Base-by-base conservation (phyloP, 768 basidiomycete species). In the Kwoniella heveanensis region DNA sequence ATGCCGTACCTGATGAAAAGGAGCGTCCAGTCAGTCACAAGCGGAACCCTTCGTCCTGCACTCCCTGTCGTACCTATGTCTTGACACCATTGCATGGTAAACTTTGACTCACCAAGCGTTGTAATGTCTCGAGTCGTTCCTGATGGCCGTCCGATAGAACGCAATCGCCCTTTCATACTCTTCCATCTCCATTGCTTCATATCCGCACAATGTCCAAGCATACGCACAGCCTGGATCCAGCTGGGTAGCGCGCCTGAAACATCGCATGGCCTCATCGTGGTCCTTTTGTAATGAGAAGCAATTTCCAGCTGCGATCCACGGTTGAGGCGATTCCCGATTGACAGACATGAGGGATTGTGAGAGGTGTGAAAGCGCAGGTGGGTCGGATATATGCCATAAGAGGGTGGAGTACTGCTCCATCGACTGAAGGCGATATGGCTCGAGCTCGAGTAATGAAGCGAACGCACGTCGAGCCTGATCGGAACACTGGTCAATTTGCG, bases 241-340 rank as follows among this genome's bases (percentile, higher is more conserved):
- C 79, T 94, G 89, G 22, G 87, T 86, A 47, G 96, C 96, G 54
- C 96, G 88, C 63, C 88, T 85, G 82, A 99, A 98, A 82, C 93
- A 96, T 78, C 90, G 88, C 81, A 98, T 82, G 19, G 96, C 94
- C 76, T 96, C 90, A 54, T 89, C 83, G 70, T 92, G 89, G 74
- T 99, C 94, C 82, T 92, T 93, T 81, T 95, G 89, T 72, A 96
- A 81, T 15, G 92, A 95, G 81, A 97, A 98, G 72, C 91, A 83
- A 82, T 99, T 99, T 56, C 96, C 96, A 27, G 92, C 87, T 1
- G 93, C 90, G 69, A 98, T 96, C 96, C 96, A 99, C 17, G 93
- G 87, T 75, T 94, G 86, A 12, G 94, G 82, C 8, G 66, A 60
- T 61, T 85, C 86, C n/a, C 92, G 86, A 68, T 89, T 84, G 77